Evolutionary conservation across 768 basidiomycete genomes (phyloP).

Genomic region (Rhodotorula diobovata): DNA sequence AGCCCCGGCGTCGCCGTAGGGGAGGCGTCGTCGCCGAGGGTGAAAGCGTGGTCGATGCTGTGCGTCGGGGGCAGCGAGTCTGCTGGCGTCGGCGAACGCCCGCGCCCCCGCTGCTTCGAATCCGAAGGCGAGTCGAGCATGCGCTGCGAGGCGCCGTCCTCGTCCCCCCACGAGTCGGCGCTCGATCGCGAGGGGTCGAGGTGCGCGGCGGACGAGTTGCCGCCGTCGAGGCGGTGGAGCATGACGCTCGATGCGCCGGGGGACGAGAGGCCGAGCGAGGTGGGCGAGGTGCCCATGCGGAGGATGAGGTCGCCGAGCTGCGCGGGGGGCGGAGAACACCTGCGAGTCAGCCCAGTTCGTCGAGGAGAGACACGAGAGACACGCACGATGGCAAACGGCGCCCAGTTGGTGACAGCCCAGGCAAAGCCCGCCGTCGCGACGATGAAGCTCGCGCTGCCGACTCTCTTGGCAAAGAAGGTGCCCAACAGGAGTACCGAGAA

Average conservation of each 20-base stretch:
- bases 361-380: background rate
- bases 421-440: conserved; percentile 76
- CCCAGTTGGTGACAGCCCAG: conserved; percentile 92
- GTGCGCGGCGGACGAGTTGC: background rate
- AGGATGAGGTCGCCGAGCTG: conserved; percentile 83
- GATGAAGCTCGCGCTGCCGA: conserved; percentile 68
- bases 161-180: background rate
- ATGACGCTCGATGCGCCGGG: background rate
- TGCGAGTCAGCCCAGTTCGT: background rate
- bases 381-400: conserved; percentile 75
- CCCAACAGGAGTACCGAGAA: conserved; percentile 77
- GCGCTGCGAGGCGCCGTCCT: background rate
- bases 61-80: background rate
- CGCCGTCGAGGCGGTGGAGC: conserved; percentile 1
- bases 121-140: background rate
- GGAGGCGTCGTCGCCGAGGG: background rate
- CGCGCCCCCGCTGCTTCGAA: background rate
- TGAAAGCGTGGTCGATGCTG: too few relatives aligned
- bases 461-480: conserved; percentile 57
- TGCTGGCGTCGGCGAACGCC: background rate
- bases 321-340: too few relatives aligned
- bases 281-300: conserved; percentile 46
- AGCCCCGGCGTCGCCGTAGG: background rate
- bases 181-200: background rate
- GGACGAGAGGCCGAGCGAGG: background rate